These are phyloP conservation scores for Chrysoporthe cubensis DNA, from an alignment of 2,329 filamentous ascomycete genomes.

Conservation along the genomic window DNA sequence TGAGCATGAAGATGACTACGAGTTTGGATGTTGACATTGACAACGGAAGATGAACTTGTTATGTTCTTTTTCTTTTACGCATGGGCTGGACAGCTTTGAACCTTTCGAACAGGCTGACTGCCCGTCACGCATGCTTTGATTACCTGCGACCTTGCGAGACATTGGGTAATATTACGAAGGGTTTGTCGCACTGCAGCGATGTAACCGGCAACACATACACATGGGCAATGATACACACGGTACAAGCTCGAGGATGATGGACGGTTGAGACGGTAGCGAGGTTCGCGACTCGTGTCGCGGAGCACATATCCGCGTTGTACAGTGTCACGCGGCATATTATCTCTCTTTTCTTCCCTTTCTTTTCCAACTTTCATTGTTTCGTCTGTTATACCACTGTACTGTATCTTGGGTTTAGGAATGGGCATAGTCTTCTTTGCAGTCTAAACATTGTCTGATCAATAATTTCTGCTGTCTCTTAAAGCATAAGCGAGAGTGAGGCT, in stretches of 20 bases:
- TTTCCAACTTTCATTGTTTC: neutral
- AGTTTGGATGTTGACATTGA: conserved; percentile 19
- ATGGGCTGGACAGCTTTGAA: conserved; percentile 4
- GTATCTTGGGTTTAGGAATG: conserved; percentile 21
- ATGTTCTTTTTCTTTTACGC: conserved; percentile 7
- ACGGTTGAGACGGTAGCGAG: conserved; percentile 12
- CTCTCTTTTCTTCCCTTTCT: neutral
- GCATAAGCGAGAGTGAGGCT: neutral
- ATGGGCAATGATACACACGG: conserved; percentile 2
- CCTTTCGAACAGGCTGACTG: conserved; percentile 13
- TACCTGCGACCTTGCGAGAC: conserved; percentile 18
- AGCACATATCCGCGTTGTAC: conserved; percentile 18
- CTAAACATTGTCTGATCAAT: conserved; percentile 11
- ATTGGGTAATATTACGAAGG: conserved; percentile 23
- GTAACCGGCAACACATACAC: conserved; percentile 17
- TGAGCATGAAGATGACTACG: conserved; percentile 14
- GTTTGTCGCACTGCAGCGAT: conserved; percentile 19
- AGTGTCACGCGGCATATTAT: conserved; percentile 8
- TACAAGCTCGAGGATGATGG: conserved; percentile 19
- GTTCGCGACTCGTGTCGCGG: conserved; percentile 24
- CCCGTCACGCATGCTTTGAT: conserved; percentile 14
- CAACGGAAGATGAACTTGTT: conserved; percentile 22
- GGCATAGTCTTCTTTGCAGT: conserved; percentile 15
- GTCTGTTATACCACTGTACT: conserved; percentile 26
- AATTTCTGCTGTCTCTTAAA: neutral